Evolutionary conservation across 2,329 filamentous ascomycete genomes (phyloP).

Genomic region (Cladophialophora immunda): DNA sequence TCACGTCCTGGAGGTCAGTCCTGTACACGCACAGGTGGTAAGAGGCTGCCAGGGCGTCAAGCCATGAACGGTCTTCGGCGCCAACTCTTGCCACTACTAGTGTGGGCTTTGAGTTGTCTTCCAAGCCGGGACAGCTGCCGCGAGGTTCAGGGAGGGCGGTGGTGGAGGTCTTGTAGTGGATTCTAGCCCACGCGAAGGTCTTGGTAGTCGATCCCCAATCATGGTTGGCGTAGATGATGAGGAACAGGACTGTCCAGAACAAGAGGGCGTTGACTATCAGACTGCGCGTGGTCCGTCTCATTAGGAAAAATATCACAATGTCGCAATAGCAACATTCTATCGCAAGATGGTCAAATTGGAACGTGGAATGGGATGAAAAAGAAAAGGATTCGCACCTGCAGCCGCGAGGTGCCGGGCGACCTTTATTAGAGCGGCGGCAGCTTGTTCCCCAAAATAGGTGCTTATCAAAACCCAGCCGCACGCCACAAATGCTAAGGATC

Average conservation of each 20-base stretch:
- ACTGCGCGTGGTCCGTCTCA: conserved; percentile 51
- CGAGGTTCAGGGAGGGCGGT: conserved; percentile 47
- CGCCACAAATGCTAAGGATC: not conserved
- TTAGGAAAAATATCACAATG: conserved; percentile 30
- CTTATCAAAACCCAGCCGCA: not conserved
- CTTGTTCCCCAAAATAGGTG: not conserved
- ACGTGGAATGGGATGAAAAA: not conserved
- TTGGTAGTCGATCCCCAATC: conserved; percentile 41
- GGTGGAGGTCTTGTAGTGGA: conserved; percentile 54
- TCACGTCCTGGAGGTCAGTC: conserved; percentile 46
- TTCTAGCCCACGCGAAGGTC: conserved; percentile 54
- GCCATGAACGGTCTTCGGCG: conserved; percentile 55
- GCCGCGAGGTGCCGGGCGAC: not conserved
- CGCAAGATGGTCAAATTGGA: not conserved
- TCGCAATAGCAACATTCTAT: not conserved
- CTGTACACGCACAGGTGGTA: conserved; percentile 60
- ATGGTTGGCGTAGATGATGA: conserved; percentile 51
- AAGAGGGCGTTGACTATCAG: conserved; percentile 48
- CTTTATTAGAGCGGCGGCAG: not conserved
- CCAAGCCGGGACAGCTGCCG: conserved; percentile 55
- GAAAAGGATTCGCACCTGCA: not conserved
- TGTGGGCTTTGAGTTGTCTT: conserved; percentile 51
- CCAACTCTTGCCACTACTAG: conserved; percentile 54
- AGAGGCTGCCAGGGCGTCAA: conserved; percentile 47
- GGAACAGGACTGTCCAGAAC: conserved; percentile 46